Base-by-base conservation (phyloP, 73 alveolate genomes). In the Tetrahymena thermophila region DNA sequence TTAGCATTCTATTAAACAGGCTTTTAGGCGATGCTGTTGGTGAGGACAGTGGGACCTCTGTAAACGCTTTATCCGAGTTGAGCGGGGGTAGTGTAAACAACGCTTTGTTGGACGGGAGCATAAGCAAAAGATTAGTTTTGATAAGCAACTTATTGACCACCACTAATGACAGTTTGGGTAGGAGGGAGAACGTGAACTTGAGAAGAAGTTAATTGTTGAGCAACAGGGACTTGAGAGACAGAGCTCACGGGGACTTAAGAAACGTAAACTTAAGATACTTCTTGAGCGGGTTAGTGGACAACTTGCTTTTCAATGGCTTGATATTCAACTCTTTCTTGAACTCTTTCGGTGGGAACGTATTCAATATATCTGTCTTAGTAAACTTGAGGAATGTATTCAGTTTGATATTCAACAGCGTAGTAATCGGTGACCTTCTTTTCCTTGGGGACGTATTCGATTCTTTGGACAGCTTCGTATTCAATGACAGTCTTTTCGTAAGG, bases 331-430 rank as follows among this genome's bases (percentile, higher is more conserved):
- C 95, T 84, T 96, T 95, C 96, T 95, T 95, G 50, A 85, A 43
- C 85, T 94, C 96, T 94, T 35, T 94, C 96, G 85, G 93, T 94
- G 43, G 96, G 96, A 34, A 94, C 96, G 83, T 94, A 94, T 94
- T 94, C 96, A 85, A 94, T 84, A 85, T 94, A 94, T 94, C 93
- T 94, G 37, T 94, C 96, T 94, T 94, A 56, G 95, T 34, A 94
- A 21, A 94, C 96, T 94, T 94, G 93, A 85, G 96, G 96, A 10
- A 94, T 85, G 44, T 94, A 94, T 94, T 94, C 96, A 0, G 96
- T 94, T 85, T 94, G 40, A 28, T 94, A 94, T 85, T 94, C 96
- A 42, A 94, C 96, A 85, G 96, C 96, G 93, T 94, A 94, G 93
- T 94, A 94, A 31, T 94, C 96, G 85, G 96, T 94, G 85, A 94